phyloP scores from a whole-genome alignment of 495 filamentous ascomycete genomes.

The Neurospora tetraspora region DNA sequence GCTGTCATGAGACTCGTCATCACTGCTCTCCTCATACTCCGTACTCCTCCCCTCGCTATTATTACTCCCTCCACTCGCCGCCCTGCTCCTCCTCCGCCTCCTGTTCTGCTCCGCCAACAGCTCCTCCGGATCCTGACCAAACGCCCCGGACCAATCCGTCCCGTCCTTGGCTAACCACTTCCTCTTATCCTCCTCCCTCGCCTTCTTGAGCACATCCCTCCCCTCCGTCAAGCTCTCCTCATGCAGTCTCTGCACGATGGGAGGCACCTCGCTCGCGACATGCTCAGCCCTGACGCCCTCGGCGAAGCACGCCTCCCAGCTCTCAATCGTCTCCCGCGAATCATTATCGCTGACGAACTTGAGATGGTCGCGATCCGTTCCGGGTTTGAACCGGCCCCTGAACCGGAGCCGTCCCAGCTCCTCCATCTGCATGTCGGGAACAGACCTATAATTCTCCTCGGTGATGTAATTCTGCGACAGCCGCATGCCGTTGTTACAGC shows the following conservation, averaged over 20 bases:
- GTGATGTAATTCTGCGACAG: conserved; percentile 89
- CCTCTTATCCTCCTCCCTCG: conserved; percentile 56
- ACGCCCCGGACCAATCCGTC: conserved; percentile 83
- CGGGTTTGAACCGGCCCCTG: conserved; percentile 71
- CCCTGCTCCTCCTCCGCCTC: conserved; percentile 21
- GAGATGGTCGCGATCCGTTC: conserved; percentile 80
- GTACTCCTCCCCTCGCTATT: conserved; percentile 28
- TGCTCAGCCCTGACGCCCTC: conserved; percentile 67
- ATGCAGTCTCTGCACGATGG: conserved; percentile 58
- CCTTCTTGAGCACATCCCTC: conserved; percentile 65
- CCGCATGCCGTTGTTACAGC: conserved; percentile 58
- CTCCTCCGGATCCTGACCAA: conserved; percentile 50
- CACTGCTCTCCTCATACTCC: conserved; percentile 31
- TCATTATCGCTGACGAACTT: conserved; percentile 79
- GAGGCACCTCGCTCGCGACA: conserved; percentile 59
- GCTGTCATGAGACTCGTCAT: conserved; percentile 14
- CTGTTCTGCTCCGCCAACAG: conserved; percentile 18
- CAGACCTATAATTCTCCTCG: conserved; percentile 50
- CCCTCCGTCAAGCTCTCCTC: conserved; percentile 67
- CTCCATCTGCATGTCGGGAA: conserved; percentile 55
- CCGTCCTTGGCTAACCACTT: conserved; percentile 75
- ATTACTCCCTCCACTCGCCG: conserved; percentile 15
- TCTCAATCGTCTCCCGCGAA: conserved; percentile 83
- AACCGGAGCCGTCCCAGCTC: conserved; percentile 78
- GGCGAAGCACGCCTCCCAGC: conserved; percentile 79